Evolutionary conservation across 2,329 filamentous ascomycete genomes (phyloP), one percentile per base, ranked within the genome.

Genomic region (Zasmidium angulare): DNA sequence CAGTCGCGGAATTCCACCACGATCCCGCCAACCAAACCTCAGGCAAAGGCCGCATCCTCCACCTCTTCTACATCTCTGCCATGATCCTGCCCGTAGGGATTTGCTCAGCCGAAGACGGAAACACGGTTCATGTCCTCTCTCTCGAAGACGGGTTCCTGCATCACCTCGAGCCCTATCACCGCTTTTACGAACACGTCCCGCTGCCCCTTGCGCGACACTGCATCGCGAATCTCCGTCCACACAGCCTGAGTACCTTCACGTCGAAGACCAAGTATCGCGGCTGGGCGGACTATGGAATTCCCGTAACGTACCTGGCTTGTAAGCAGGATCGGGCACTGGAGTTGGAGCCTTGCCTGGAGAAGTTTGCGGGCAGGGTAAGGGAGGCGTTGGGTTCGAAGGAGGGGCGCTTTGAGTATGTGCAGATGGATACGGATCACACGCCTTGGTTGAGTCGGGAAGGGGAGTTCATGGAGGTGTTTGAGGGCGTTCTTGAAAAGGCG

Each of bases 1-100:
- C 70, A 19, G 65, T 63, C n/a, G 61, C 58, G 14, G 61, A 58
- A 31, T 22, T 40, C 31, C 17, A 58, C 53, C 21, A 21, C 50
- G 19, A 50, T 24, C 29, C 23, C 50, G 24, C 29, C 20, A 17
- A 22, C 21, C 1, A 36, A 31, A 31, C 21, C 19, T n/a, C 29
- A 31, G 31, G 26, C 11, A 24, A 48, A n/a, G 58, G 57, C 21
- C 52, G 46, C 3, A 53, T 63, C 46, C n/a, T 55, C 14, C 55
- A 59, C 20, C 50, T 61, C 14, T 43, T 63, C 17, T 63, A 63
- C 48, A 24, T 61, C 40, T 20, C 48, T 22, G 61, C 61, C 17
- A 26, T 63, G 14, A 55, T 59, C n/a, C 9, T 63, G 19, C 50
- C 53, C 14, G 24, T 24, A 40, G 53, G 55, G 12, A 46, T 36